A percentile compares a stretch with the other conserved stretches of the same genome.
These are phyloP conservation scores for Coniferiporia weirii DNA, from an alignment of 1,284 basidiomycete species.

Conservation along the genomic window DNA sequence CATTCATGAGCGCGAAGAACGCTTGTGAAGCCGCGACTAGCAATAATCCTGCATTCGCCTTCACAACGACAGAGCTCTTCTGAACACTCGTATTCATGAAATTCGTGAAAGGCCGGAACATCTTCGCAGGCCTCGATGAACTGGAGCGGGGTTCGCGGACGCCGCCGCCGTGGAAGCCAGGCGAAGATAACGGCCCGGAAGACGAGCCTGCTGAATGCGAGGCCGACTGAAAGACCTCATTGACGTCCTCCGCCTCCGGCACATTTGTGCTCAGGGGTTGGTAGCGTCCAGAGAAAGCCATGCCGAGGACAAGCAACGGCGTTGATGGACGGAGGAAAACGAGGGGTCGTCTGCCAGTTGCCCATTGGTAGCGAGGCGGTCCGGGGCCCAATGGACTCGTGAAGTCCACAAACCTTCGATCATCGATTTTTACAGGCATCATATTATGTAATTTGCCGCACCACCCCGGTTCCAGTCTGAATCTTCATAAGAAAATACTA, in stretches of 20 bases:
- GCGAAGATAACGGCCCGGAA: background rate
- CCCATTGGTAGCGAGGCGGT: too few species aligned
- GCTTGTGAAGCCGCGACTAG: slow-evolving; percentile 54
- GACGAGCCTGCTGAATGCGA: background rate
- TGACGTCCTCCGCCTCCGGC: background rate
- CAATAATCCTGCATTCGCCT: slow-evolving; percentile 54
- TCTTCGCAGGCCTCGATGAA: background rate
- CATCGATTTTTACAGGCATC: too few species aligned
- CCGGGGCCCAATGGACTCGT: too few species aligned
- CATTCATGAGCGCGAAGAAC: slow-evolving; percentile 59
- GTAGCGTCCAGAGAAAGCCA: background rate
- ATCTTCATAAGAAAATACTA: too few species aligned
- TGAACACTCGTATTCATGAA: background rate
- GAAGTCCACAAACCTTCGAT: too few species aligned
- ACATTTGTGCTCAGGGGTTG: background rate
- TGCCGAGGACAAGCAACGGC: background rate
- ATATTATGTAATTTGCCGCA: too few species aligned
- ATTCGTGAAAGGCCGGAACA: background rate
- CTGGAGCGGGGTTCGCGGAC: background rate
- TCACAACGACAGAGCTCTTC: background rate
- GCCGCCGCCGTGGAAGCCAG: background rate
- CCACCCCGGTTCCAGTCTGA: too few species aligned
- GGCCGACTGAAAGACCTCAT: background rate
- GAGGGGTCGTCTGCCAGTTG: background rate
- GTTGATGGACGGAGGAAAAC: background rate